phyloP scores from a whole-genome alignment of 2,329 filamentous ascomycete species.

The Fusarium azukiicola region DNA sequence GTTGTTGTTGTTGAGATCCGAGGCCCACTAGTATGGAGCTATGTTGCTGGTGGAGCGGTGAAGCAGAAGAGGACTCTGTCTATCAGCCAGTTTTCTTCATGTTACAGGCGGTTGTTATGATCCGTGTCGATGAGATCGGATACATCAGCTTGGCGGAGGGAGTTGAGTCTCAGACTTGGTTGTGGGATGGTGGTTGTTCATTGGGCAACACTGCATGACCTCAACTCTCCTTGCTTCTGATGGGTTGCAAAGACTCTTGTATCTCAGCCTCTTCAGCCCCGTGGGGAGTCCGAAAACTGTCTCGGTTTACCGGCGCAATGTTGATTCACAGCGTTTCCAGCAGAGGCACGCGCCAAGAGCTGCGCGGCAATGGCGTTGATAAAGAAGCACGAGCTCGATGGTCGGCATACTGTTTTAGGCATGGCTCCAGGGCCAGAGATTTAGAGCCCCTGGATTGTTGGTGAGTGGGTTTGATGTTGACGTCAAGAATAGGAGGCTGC shows the following conservation, averaged over 20 bases:
- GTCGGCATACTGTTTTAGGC: conserved; percentile 24
- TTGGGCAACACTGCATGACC: not conserved
- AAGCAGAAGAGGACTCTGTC: not conserved
- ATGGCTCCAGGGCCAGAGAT: conserved; percentile 16
- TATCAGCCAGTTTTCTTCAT: not conserved
- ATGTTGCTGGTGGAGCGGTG: conserved; percentile 12
- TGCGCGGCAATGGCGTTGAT: conserved; percentile 21
- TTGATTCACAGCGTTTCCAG: not conserved
- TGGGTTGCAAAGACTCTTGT: not conserved
- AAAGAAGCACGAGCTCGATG: not conserved
- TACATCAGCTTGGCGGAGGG: not conserved
- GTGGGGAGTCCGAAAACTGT: not conserved
- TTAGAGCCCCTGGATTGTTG: conserved; percentile 7
- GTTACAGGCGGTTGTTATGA: not conserved
- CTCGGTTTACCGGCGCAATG: conserved; percentile 10
- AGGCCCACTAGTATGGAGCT: not conserved
- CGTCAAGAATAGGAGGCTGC: conserved; percentile 11
- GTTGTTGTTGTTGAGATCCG: conserved; percentile 15
- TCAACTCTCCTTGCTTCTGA: not conserved
- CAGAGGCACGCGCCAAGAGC: conserved; percentile 8
- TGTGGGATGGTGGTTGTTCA: not conserved
- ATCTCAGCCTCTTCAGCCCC: not conserved
- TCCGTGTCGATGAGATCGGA: too few relatives aligned
- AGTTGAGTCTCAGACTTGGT: conserved; percentile 6
- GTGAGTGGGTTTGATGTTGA: conserved; percentile 1